A percentile compares a stretch with the other conserved stretches of the same genome.
These are phyloP conservation scores for Withania somnifera DNA, from an alignment of 305 asterid genomes.

Conservation along the genomic window DNA sequence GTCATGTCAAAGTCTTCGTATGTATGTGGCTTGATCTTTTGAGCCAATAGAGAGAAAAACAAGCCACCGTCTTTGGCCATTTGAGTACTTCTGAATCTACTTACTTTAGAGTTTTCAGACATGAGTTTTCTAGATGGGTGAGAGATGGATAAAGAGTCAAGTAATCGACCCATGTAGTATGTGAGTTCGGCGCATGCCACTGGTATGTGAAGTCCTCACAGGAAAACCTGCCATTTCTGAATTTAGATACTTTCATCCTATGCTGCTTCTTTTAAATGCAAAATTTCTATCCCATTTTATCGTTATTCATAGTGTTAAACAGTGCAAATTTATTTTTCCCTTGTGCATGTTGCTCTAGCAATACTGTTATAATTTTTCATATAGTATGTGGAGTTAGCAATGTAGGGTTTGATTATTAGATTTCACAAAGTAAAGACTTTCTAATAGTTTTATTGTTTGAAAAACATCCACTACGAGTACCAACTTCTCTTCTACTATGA, in stretches of 20 bases:
- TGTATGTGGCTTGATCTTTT: background rate
- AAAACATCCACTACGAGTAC: background rate
- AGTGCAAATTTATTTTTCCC: background rate
- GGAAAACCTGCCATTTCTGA: background rate
- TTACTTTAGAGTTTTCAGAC: background rate
- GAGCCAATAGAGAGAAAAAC: background rate
- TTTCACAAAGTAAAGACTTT: background rate
- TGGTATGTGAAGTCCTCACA: background rate
- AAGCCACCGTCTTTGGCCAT: background rate
- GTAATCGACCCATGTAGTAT: background rate
- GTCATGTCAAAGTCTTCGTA: background rate
- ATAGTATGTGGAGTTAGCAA: background rate
- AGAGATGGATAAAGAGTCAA: background rate
- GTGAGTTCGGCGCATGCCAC: background rate
- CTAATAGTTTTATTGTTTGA: background rate
- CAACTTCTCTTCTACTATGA: background rate
- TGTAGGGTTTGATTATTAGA: background rate
- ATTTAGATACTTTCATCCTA: background rate
- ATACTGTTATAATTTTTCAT: background rate
- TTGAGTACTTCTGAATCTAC: background rate
- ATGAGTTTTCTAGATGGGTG: background rate
- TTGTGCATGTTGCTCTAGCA: background rate
- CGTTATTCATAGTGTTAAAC: background rate
- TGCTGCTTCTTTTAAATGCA: background rate
- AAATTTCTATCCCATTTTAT: background rate